A percentile compares a stretch with the other conserved stretches of the same genome.
Evolutionary conservation across 495 filamentous ascomycete species (phyloP).

Genomic region (Lepidopterella palustris): DNA sequence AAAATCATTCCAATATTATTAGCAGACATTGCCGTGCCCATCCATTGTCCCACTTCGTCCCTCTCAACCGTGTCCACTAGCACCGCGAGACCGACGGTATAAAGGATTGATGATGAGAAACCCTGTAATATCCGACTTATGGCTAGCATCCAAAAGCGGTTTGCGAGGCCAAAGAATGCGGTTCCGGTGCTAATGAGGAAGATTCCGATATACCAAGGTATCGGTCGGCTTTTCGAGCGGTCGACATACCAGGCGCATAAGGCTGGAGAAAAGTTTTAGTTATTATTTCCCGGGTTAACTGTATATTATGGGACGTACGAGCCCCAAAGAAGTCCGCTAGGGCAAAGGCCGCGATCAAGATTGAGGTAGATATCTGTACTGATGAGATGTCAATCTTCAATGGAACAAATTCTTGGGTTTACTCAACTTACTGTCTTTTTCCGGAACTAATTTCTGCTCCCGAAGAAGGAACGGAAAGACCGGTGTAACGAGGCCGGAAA

Average conservation of each 20-base stretch:
- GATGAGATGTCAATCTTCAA: background rate
- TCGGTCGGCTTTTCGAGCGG: background rate
- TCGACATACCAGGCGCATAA: constrained; percentile 11
- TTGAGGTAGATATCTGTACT: constrained; percentile 7
- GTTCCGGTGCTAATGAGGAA: constrained; percentile 7
- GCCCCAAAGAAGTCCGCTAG: constrained; percentile 10
- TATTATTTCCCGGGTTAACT: background rate
- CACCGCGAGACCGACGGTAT: constrained; percentile 28
- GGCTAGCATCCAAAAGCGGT: constrained; percentile 34
- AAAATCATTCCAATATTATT: constrained; percentile 63
- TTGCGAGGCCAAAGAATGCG: constrained; percentile 1
- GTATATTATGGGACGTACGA: background rate
- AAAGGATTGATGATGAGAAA: constrained; percentile 59
- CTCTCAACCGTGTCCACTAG: constrained; percentile 63
- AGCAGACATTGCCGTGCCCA: constrained; percentile 66
- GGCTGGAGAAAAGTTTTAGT: background rate
- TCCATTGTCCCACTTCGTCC: constrained; percentile 57
- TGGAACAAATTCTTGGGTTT: background rate
- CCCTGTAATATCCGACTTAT: constrained; percentile 70
- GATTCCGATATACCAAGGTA: constrained; percentile 7
- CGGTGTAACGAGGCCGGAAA: constrained; percentile 2
- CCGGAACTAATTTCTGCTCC: constrained; percentile 1
- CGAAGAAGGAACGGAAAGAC: constrained; percentile 7
- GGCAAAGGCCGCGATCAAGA: constrained; percentile 6
- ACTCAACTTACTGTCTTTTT: background rate